Evolutionary conservation across 768 basidiomycete species (phyloP).

Genomic region (Cystofilobasidium macerans): DNA sequence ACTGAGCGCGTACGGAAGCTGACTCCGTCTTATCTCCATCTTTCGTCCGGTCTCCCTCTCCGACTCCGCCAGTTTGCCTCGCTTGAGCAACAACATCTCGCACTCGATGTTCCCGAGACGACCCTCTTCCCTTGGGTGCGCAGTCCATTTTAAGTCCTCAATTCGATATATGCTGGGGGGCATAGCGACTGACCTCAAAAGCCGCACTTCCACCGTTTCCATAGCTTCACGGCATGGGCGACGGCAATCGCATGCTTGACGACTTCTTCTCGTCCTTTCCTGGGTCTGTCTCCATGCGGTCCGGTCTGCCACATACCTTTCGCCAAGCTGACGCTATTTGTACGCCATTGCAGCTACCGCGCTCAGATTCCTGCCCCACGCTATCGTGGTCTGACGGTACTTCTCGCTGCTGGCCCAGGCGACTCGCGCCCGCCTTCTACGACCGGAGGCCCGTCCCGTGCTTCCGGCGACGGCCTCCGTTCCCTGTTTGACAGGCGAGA

Average conservation of each 20-base stretch:
- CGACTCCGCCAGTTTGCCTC: slow-evolving; percentile 22
- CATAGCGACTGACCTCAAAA: too few species aligned
- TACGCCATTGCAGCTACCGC: slow-evolving; percentile 14
- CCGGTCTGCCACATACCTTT: too few species aligned
- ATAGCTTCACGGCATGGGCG: slow-evolving; percentile 24
- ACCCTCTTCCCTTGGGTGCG: slow-evolving; percentile 82
- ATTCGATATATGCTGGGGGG: too few species aligned
- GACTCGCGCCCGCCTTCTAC: background rate
- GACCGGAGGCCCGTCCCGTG: background rate
- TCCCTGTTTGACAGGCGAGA: too few species aligned
- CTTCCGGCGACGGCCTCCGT: too few species aligned
- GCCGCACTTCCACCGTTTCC: background rate
- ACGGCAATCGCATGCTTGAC: slow-evolving; percentile 20
- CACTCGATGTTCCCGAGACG: slow-evolving; percentile 58
- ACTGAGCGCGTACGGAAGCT: background rate
- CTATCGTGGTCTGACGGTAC: slow-evolving; percentile 21
- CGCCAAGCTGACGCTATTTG: too few species aligned
- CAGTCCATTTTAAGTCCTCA: too few species aligned
- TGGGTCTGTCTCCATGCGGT: slow-evolving; percentile 2
- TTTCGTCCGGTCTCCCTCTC: background rate
- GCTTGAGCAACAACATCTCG: slow-evolving; percentile 17
- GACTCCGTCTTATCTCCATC: background rate
- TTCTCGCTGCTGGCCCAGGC: slow-evolving; percentile 14
- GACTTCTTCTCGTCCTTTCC: slow-evolving; percentile 19
- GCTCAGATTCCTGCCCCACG: slow-evolving; percentile 12